phyloP scores from a whole-genome alignment of 2,329 filamentous ascomycete genomes.

The Pseudogymnoascus sp. region DNA sequence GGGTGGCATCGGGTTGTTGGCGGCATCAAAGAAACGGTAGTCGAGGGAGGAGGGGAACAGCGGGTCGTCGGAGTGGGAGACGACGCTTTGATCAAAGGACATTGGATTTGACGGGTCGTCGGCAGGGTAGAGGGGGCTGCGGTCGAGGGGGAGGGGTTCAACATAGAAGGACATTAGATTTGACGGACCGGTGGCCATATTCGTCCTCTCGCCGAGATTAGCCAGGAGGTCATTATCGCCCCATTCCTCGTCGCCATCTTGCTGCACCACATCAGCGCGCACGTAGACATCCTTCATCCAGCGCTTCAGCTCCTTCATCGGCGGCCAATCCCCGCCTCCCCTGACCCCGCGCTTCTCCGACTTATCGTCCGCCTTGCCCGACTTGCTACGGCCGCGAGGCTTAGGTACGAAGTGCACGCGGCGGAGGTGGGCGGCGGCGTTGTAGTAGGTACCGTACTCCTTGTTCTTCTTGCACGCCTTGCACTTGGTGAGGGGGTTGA shows the following conservation, averaged over 20 bases:
- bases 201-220: not conserved
- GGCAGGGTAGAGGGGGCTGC: no score
- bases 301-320: slow-evolving; percentile 55
- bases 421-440: slow-evolving; percentile 82
- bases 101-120: no score
- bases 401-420: slow-evolving; percentile 78
- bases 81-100: no score
- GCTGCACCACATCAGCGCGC: slow-evolving; percentile 16
- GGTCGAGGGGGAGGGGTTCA: no score
- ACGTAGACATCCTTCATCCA: slow-evolving; percentile 50
- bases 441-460: slow-evolving; percentile 86
- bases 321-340: slow-evolving; percentile 47
- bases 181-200: not conserved
- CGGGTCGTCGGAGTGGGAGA: no score
- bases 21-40: no score
- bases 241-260: slow-evolving; percentile 29
- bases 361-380: slow-evolving; percentile 22
- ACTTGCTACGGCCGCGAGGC: slow-evolving; percentile 35
- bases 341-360: slow-evolving; percentile 44
- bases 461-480: slow-evolving; percentile 83
- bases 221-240: slow-evolving; percentile 28
- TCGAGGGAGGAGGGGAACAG: no score
- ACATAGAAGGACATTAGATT: not conserved
- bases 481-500: slow-evolving; percentile 66
- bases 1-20: no score